Evolutionary conservation across 495 filamentous ascomycete genomes (phyloP), one percentile per base, ranked within the genome.

Genomic region (Trichoderma reesei): DNA sequence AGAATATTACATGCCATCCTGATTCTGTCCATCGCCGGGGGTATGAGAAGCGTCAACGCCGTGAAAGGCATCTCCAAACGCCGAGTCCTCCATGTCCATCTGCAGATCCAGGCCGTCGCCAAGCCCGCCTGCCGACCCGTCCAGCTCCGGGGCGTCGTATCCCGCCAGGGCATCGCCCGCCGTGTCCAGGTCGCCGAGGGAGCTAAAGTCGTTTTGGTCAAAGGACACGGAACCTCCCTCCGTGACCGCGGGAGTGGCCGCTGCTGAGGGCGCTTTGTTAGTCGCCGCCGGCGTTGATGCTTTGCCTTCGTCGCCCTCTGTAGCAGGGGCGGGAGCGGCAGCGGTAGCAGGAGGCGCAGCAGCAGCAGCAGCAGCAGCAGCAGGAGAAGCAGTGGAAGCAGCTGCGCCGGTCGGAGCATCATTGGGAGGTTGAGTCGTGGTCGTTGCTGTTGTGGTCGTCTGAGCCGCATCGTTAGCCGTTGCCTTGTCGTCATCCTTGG

Each of bases 41-140:
- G 56, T 46, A n/a, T 67, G 64, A 42, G 69, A 70, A 41, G 64
- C 65, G 31, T 74, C 73, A 3, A 83, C 76, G 26, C 79, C 80
- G 63, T 84, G 81, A 62, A 83, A 83, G 14, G 82, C 82, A 46
- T 84, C 80, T 1, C 81, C 82, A 68, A 84, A 84, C 10, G 80
- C 80, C 16, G 76, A 79, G 68, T 84, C 81, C 65, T 83, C 80
- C 77, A 83, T 76, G 18, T 74, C 77, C 67, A 77, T 69, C 56
- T 77, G 72, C 63, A 82, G 67, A 64, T 73, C 72, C n/a, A 74
- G 63, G 48, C 74, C 74, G 64, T 81, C 77, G 13, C 73, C 75
- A 11, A 79, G 68, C 7, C 75, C 73, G 5, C 71, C 79, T 36
- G 68, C 74, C 3, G 64, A 72, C 31, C 66, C 73, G 54, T 72